Evolutionary conservation across 2,329 filamentous ascomycete species (phyloP), one percentile per base, ranked within the genome.

Genomic region (Claviceps humidiphila): DNA sequence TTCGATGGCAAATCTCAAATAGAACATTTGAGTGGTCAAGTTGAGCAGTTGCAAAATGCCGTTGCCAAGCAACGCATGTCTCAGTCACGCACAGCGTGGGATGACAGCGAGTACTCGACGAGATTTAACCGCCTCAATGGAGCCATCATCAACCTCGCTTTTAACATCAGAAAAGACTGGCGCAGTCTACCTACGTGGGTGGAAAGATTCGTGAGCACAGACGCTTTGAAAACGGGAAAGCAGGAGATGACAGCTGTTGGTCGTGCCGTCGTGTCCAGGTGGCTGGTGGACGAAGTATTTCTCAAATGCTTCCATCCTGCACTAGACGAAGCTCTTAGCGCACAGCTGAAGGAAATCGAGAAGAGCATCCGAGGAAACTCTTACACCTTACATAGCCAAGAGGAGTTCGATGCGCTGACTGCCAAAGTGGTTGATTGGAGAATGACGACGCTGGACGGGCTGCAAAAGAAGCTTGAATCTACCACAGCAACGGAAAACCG

Each of bases 171-270:
- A 57, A 97, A 97, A 69, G 86, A 94, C 63, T 98, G 93, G 93
- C 81, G 81, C 56, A 74, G 75, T 38, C 76, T 97, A 51, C 93
- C 93, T 0, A 65, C 74, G 5, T 97, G 89, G 89, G 74, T 98
- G 45, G 78, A 82, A 51, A 77, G 76, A 24, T 87, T 82, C 51
- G 87, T 95, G 58, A 96, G 91, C 66, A 76, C 85, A 50, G 90
- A 95, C 61, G 91, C 89, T 1, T 76, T 94, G 51, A 80, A 84
- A 60, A 89, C 85, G 9, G 93, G 90, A 55, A 95, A 90, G 64
- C 90, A 96, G 66, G 93, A 98, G 68, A 98, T 98, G 93, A 97
- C 89, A 6, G 90, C 90, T 5, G 85, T 95, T 24, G 93, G 93
- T 16, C 82, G 91, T 51, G 89, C 91, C 13, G 82, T 90, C 57